These are phyloP conservation scores for Termitomyces sp. DNA, from an alignment of 768 basidiomycete genomes.

Conservation along the genomic window DNA sequence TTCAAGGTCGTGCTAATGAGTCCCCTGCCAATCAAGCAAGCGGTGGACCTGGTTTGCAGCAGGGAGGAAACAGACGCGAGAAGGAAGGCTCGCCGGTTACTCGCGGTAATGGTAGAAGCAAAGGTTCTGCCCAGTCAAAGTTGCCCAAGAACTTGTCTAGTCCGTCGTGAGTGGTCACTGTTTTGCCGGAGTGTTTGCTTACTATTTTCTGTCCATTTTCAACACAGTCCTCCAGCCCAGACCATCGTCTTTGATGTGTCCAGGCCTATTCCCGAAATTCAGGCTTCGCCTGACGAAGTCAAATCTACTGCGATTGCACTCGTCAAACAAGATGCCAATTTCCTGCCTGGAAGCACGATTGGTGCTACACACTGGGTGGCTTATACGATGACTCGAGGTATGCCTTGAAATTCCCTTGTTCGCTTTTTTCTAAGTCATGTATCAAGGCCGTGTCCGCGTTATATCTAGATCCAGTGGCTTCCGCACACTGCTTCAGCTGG, in stretches of 20 bases:
- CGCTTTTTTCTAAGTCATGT: slow-evolving; percentile 1
- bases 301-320: slow-evolving; percentile 89
- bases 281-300: slow-evolving; percentile 68
- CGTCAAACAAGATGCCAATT: slow-evolving; percentile 79
- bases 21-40: slow-evolving; percentile 42
- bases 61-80: slow-evolving; percentile 39
- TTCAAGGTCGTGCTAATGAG: slow-evolving; percentile 44
- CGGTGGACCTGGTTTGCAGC: slow-evolving; percentile 15
- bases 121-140: slow-evolving; percentile 35
- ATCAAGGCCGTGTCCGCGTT: slow-evolving; percentile 71
- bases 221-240: slow-evolving; percentile 54
- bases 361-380: slow-evolving; percentile 92
- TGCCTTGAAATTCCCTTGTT: not conserved
- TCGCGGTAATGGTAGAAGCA: slow-evolving; percentile 34
- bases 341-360: slow-evolving; percentile 82
- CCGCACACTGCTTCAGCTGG: slow-evolving; percentile 76
- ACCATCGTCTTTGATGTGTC: slow-evolving; percentile 73
- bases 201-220: slow-evolving; percentile 1
- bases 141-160: slow-evolving; percentile 45
- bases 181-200: not conserved
- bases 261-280: slow-evolving; percentile 65
- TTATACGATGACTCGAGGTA: slow-evolving; percentile 86
- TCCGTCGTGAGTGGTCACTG: slow-evolving; percentile 40
- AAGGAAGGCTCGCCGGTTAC: slow-evolving; percentile 71
- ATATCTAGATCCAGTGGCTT: slow-evolving; percentile 87